phyloP scores from a whole-genome alignment of 2,329 filamentous ascomycete species.

The Hansfordia pulvinata region DNA sequence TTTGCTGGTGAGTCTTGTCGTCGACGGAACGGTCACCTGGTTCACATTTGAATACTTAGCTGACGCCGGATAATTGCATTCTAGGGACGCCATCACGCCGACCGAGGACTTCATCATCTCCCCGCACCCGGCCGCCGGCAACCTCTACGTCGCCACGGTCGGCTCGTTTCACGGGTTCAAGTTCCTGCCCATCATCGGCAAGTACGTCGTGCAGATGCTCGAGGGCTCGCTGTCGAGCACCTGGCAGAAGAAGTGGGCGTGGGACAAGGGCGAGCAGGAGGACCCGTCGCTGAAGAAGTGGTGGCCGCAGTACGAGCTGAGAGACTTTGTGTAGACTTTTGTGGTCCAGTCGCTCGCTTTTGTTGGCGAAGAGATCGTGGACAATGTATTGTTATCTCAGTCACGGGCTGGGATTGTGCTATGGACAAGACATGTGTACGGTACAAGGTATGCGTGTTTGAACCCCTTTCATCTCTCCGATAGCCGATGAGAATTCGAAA shows the following conservation, averaged over 20 bases:
- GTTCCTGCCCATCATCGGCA: conserved; percentile 51
- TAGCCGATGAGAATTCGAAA: too few species aligned
- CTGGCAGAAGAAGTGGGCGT: conserved; percentile 35
- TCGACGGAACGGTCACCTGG: too few species aligned
- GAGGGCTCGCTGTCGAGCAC: conserved; percentile 28
- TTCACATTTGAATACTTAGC: too few species aligned
- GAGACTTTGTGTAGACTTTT: too few species aligned
- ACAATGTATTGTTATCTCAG: too few species aligned
- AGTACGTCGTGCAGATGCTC: conserved; percentile 45
- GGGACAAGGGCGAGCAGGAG: conserved; percentile 46
- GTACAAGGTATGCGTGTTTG: too few species aligned
- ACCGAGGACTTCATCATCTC: conserved; percentile 50
- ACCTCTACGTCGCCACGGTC: conserved; percentile 48
- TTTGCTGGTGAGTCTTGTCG: conserved; percentile 50
- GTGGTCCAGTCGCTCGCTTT: too few species aligned
- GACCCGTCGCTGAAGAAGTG: conserved; percentile 36
- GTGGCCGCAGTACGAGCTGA: conserved; percentile 44
- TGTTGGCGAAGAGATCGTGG: too few species aligned
- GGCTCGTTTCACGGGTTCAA: conserved; percentile 58
- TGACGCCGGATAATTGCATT: too few species aligned
- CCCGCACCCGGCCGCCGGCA: conserved; percentile 33
- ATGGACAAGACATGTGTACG: too few species aligned
- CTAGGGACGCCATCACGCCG: conserved; percentile 51
- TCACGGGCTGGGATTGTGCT: too few species aligned
- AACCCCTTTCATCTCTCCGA: too few species aligned